These are phyloP conservation scores for Farysia itapuensis DNA, from an alignment of 1,284 basidiomycete species.

Conservation along the genomic window DNA sequence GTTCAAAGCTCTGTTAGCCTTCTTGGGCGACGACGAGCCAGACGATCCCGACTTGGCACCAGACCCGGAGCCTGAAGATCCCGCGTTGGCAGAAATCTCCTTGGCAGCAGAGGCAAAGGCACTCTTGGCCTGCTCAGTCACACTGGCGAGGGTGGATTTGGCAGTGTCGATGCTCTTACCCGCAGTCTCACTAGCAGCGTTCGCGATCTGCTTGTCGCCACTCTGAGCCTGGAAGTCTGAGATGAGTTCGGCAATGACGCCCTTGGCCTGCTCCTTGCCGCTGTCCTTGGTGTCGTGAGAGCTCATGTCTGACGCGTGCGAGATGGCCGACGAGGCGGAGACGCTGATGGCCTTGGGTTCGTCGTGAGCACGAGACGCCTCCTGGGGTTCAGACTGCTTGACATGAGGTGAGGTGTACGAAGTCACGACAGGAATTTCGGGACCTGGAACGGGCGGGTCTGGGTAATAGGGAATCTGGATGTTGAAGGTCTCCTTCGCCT, in stretches of 20 bases:
- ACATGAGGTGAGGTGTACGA: constrained; percentile 41
- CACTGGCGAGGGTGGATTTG: constrained; percentile 16
- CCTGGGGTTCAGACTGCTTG: constrained; percentile 9
- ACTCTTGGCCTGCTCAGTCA: constrained; percentile 30
- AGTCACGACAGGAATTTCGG: constrained; percentile 42
- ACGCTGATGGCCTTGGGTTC: constrained; percentile 34
- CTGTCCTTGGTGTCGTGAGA: constrained; percentile 3
- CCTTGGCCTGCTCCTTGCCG: constrained; percentile 11
- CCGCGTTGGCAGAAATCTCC: constrained; percentile 1
- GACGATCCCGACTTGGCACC: constrained; percentile 14
- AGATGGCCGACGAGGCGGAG: constrained; percentile 34
- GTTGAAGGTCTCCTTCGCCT: constrained; percentile 45
- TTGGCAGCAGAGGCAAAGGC: constrained; percentile 18
- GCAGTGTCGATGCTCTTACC: constrained; percentile 23
- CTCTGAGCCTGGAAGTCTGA: constrained; percentile 17
- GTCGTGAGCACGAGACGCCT: constrained; percentile 8
- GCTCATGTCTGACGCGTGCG: constrained; percentile 26
- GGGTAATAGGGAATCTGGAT: constrained; percentile 48
- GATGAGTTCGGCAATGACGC: constrained; percentile 27
- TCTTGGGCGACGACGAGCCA: constrained; percentile 8
- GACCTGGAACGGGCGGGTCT: constrained; percentile 27
- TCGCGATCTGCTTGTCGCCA: constrained; percentile 9
- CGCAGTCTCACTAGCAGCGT: no score
- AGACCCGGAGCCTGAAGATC: constrained; percentile 8
- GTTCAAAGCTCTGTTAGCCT: constrained; percentile 63